Percentiles rank a stretch among this genome's conserved stretches.
Evolutionary conservation across 306 rosid species (phyloP).

Genomic region (Macrotyloma uniflorum): DNA sequence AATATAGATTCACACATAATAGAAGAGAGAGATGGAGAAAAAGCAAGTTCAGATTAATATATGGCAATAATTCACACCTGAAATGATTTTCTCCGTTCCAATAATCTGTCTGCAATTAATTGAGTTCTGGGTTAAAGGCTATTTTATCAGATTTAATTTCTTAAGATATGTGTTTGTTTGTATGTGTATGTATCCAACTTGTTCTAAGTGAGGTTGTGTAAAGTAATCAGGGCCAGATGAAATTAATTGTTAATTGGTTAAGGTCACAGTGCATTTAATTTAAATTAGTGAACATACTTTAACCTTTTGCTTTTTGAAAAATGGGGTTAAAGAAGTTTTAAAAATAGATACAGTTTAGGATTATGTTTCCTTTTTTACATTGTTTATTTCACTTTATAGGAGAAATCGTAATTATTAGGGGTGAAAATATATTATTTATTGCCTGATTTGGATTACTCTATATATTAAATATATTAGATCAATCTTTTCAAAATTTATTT

Average conservation of each 20-base stretch:
- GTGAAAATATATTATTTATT: neutral
- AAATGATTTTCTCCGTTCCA: neutral
- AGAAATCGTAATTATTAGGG: neutral
- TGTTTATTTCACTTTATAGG: neutral
- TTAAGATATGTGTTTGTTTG: too few relatives aligned
- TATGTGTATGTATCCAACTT: neutral
- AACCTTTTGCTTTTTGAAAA: neutral
- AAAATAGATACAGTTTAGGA: neutral
- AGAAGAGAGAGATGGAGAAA: conserved; percentile 22
- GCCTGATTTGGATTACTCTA: neutral
- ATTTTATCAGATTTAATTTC: neutral
- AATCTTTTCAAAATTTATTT: too few relatives aligned
- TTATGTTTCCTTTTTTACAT: neutral
- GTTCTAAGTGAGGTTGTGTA: neutral
- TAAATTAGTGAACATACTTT: neutral
- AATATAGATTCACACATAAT: conserved; percentile 26
- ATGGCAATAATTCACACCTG: conserved; percentile 21
- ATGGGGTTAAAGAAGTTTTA: neutral
- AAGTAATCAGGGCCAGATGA: neutral
- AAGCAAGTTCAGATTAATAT: conserved; percentile 15
- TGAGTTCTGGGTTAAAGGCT: neutral
- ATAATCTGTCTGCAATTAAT: neutral
- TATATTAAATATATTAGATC: too few relatives aligned
- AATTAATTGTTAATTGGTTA: neutral
- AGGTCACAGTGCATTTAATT: neutral